Conservation (phyloP, 106 monocot species). For the Allium cepa region DNA sequence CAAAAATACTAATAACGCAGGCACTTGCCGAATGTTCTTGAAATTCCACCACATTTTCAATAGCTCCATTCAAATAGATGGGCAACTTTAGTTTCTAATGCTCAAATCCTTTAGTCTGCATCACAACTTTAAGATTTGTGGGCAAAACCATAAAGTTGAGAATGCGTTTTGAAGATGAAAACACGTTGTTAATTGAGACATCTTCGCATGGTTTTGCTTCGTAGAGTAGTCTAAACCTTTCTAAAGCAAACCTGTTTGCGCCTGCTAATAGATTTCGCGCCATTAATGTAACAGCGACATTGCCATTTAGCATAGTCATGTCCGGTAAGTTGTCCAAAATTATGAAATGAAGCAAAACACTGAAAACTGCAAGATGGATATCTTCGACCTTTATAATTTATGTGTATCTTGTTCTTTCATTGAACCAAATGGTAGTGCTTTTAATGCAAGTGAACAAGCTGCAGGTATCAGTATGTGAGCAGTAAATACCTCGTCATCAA, state of each 20-base stretch:
- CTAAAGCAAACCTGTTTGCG: constrained; percentile 49
- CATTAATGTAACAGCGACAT: constrained; percentile 61
- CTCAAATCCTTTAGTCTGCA: constrained; percentile 91
- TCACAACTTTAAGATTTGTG: constrained; percentile 87
- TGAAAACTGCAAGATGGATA: constrained; percentile 81
- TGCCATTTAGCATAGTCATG: constrained; percentile 61
- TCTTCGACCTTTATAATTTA: constrained; percentile 69
- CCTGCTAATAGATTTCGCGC: constrained; percentile 81
- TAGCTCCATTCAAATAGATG: constrained; percentile 60
- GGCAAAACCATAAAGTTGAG: constrained; percentile 76
- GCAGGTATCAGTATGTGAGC: constrained; percentile 77
- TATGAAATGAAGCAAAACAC: constrained; percentile 87
- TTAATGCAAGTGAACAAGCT: constrained; percentile 82
- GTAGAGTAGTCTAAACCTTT: constrained; percentile 38
- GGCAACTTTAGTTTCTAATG: constrained; percentile 83
- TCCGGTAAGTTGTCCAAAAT: constrained; percentile 79
- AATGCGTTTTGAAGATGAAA: constrained; percentile 63
- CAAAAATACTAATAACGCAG: constrained; percentile 12
- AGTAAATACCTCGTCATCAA: constrained; percentile 67
- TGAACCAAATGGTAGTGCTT: constrained; percentile 82
- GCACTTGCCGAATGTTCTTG: constrained; percentile 39
- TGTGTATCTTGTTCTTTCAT: constrained; percentile 67
- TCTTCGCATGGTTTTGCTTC: constrained; percentile 29
- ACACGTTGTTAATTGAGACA: constrained; percentile 35
- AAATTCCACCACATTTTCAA: constrained; percentile 53